Base-by-base conservation (phyloP, 768 basidiomycete genomes). In the Mycena venus region DNA sequence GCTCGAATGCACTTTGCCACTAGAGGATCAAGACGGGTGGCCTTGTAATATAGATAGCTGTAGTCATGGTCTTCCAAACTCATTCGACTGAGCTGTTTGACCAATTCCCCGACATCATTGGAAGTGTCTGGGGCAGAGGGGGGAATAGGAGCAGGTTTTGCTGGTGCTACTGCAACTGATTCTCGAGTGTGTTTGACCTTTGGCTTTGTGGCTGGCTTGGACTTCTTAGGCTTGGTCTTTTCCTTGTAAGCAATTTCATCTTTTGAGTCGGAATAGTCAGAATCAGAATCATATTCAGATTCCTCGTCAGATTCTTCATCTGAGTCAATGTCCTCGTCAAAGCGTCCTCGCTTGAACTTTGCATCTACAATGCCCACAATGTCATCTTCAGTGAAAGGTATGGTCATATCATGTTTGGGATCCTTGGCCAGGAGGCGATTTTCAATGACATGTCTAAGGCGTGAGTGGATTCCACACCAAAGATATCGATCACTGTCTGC, bases 11-110 rank as follows among this genome's bases (percentile, higher is more conserved):
- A 69, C 17, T 31, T 42, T 9, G 44, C 68, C 15, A 60, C 68
- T 7, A 32, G 56, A 21, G 68, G 68, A 38, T 69, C 68, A 12
- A 69, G 58, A 12, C 21, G 44, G 19, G 68, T 69, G 11, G 68
- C 68, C 31, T 32, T 17, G 17, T 69, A 69, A 25, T 69, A 69
- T 5, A 60, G 68, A 15, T 67, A 67, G 23, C 34, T 56, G 53
- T 67, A 67, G 21, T 67, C 66, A 15, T 27, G 11, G n/a, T 69
- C 68, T 10, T 69, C 31, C 1, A 69, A 5, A 19, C 31, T 69
- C 68, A 69, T 69, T 8, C 23, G 15, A 19, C 42, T 49, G 7
- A 69, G 55, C 68, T 29, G 15, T n/a, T 69, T 69, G 10, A 69
- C 58, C 38, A 69, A 32, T 2, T 69, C 68, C 4, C 58, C 68